Base-by-base conservation (phyloP, 345 rosid species). In the Eutrema japonicum region DNA sequence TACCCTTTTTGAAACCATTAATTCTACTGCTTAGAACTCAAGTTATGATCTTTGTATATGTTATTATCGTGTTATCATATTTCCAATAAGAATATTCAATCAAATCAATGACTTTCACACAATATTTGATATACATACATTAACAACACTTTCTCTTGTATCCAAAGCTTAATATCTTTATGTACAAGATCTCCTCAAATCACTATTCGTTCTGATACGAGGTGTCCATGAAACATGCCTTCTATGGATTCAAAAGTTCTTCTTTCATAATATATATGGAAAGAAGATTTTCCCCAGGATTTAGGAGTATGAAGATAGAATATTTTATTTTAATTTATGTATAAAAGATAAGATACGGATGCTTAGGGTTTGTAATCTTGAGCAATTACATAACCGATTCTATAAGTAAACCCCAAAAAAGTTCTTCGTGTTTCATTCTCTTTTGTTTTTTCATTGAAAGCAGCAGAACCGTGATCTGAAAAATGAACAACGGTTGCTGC, bases 1-100 rank as follows among this genome's bases (percentile, higher is more conserved):
- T 73, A 75, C 80, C 11, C 76, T 95, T 55, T 90, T 95, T 77
- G 96, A 95, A 90, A 86, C 93, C 70, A 67, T 76, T 61, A 63
- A 29, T 45, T 26, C 36, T 45, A 74, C 57, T 50, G 57, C 62
- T 56, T 85, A 73, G 83, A 70, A 63, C 67, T 71, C 35, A 43
- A 32, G 33, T 27, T 35, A n/a, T 64, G 8, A 64, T 41, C 27
- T 27, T 22, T 58, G 50, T 71, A 40, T 50, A 71, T 57, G 62
- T 52, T 60, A 41, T 8, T 7, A 12, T 14, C 66, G 68, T 41
- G 41, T 68, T 38, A 35, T 74, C n/a, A 74, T 48, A 29, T 38
- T 35, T 12, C 13, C 36, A 66, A 30, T 57, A 57, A 65, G 29
- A 37, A 37, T 43, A 64, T 55, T 38, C 61, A 42, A 10, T 41